Evolutionary conservation across 2,329 filamentous ascomycete genomes (phyloP), one percentile per base, ranked within the genome.

Genomic region (Hypoxylon sp.): DNA sequence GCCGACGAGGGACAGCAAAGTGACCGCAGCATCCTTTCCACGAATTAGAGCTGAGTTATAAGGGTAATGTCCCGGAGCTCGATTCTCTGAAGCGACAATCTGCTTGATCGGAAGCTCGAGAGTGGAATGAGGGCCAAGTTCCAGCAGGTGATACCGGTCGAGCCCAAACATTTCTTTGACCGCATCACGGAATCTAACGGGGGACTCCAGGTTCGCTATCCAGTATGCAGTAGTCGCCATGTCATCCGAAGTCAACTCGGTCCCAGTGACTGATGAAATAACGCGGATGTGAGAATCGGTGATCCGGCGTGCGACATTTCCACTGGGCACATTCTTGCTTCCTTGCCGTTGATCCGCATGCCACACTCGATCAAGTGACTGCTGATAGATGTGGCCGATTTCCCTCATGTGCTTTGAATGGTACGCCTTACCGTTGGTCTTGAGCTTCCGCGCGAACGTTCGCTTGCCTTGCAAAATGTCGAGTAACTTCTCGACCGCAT

Each of bases 41-140:
- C 44, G 32, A 48, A 31, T 19, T 2, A 58, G 19, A 6, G 55
- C 21, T 29, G 44, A 29, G 21, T 24, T 15, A 15, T 58, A 58
- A 17, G 37, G 15, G n/a, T 42, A 42, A 42, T 42, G 17, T 42
- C 15, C 37, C n/a, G 37, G 37, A 17, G n/a, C n/a, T 7, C 37
- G 37, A 17, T 17, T 17, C 37, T 42, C 37, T 1, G 44, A 29
- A 13, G 15, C 21, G 48, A n/a, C 3, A 13, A 60, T 79, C 48
- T 80, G 75, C 19, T 69, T 72, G 0, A 77, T 66, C 0, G 80
- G 80, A 6, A 42, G n/a, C 21, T 61, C 19, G 2, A 67, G 44
- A n/a, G 65, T 27, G 3, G 54, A 31, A 27, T 67, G 59, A 7
- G 65, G 60, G 8, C 59, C 60, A n/a, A 67, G 21, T 21, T 64